Percentiles rank a stretch among this genome's conserved stretches.
Evolutionary conservation across 2,329 filamentous ascomycete genomes (phyloP).

Genomic region (Phialemoniopsis sp.): DNA sequence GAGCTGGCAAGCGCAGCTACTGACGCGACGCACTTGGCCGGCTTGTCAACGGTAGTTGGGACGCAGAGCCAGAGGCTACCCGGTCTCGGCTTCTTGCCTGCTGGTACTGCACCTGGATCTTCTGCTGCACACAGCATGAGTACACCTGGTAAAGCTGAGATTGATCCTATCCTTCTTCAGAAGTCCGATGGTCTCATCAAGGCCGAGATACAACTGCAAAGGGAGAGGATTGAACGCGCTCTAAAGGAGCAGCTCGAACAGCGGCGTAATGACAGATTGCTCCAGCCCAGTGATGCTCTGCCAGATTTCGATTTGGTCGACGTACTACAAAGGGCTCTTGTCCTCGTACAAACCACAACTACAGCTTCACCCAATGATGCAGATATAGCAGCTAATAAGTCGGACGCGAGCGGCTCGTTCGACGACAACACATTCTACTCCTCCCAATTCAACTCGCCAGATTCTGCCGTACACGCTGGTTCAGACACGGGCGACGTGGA

Average conservation of each 20-base stretch:
- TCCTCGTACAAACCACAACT: conserved; percentile 66
- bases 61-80: too few relatives aligned
- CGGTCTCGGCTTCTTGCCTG: too few relatives aligned
- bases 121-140: too few relatives aligned
- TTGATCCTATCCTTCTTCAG: conserved; percentile 78
- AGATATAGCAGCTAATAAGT: conserved; percentile 34
- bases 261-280: conserved; percentile 37
- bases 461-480: conserved; percentile 43
- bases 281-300: conserved; percentile 44
- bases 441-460: conserved; percentile 79
- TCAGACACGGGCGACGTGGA: conserved; percentile 28
- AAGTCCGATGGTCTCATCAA: conserved; percentile 82
- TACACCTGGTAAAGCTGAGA: conserved; percentile 53
- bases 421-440: conserved; percentile 97
- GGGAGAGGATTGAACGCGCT: conserved; percentile 73
- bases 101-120: too few relatives aligned
- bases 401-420: conserved; percentile 67
- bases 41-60: too few relatives aligned
- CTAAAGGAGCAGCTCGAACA: conserved; percentile 76
- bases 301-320: conserved; percentile 68
- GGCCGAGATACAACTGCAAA: conserved; percentile 75
- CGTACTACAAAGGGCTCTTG: conserved; percentile 67
- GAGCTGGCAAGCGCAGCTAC: too few relatives aligned
- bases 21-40: too few relatives aligned
- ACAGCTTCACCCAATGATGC: conserved; percentile 54